These are phyloP conservation scores for Ilex paraguariensis DNA, from an alignment of 305 asterid genomes.

Conservation along the genomic window DNA sequence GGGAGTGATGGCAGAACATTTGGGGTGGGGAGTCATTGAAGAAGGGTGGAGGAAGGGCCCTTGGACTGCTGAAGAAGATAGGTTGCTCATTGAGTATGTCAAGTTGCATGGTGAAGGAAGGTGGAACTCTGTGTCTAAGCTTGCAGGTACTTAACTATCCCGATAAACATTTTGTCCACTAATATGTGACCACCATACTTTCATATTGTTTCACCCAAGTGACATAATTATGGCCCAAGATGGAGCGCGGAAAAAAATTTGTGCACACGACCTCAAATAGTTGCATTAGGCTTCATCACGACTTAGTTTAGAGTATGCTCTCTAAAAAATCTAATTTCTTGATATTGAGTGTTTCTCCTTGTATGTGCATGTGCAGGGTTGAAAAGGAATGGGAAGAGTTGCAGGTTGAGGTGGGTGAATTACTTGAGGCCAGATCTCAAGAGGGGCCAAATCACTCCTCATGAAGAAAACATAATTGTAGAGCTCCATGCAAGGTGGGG, in stretches of 20 bases:
- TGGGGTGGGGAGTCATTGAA: conserved; percentile 45
- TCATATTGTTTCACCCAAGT: too few relatives aligned
- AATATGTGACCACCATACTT: too few relatives aligned
- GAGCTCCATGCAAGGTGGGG: conserved; percentile 87
- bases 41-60: conserved; percentile 94
- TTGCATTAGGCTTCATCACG: too few relatives aligned
- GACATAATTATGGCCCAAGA: too few relatives aligned
- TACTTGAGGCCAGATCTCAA: conserved; percentile 86
- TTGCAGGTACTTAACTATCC: conserved; percentile 43
- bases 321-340: too few relatives aligned
- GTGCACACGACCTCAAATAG: neutral
- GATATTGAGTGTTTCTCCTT: neutral
- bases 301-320: too few relatives aligned
- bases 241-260: too few relatives aligned
- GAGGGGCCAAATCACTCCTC: conserved; percentile 75
- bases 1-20: conserved; percentile 37
- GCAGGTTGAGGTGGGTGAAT: conserved; percentile 92
- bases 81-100: conserved; percentile 60
- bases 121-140: conserved; percentile 79
- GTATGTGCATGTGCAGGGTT: conserved; percentile 33
- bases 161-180: too few relatives aligned
- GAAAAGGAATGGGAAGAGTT: conserved; percentile 84
- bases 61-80: conserved; percentile 89
- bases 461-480: conserved; percentile 62
- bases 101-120: conserved; percentile 80